These are phyloP conservation scores for Aciculosporium take DNA, from an alignment of 2,329 filamentous ascomycete genomes.

Conservation along the genomic window DNA sequence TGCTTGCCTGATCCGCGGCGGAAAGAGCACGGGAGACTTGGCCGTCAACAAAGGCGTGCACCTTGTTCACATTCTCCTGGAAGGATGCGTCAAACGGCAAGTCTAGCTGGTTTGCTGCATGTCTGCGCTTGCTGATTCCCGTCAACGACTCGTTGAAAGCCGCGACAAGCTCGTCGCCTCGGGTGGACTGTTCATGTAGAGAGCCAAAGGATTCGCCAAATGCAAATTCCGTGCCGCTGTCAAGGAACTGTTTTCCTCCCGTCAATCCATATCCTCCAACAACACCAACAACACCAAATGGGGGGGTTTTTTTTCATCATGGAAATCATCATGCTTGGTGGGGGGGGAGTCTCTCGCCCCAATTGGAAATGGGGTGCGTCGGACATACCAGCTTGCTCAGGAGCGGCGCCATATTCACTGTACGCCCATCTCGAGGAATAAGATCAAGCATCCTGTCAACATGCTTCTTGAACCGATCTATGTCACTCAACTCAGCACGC, in stretches of 20 bases:
- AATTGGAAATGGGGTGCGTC: neutral
- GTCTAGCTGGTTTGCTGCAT: neutral
- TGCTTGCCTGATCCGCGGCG: neutral
- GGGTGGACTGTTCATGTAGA: neutral
- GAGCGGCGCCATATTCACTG: slow-evolving; percentile 3
- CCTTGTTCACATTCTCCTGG: slow-evolving; percentile 1
- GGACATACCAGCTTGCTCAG: slow-evolving; percentile 4
- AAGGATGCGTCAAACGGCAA: neutral
- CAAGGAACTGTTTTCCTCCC: neutral
- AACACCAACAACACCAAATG: no score
- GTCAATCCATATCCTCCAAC: neutral
- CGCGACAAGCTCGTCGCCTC: slow-evolving; percentile 3
- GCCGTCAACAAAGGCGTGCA: slow-evolving; percentile 5
- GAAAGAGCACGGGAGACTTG: slow-evolving; percentile 4
- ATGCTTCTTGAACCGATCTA: slow-evolving; percentile 5
- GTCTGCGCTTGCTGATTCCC: slow-evolving; percentile 2
- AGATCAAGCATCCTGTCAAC: slow-evolving; percentile 4
- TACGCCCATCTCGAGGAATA: slow-evolving; percentile 3
- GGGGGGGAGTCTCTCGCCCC: neutral
- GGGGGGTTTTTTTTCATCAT: no score
- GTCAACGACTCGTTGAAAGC: slow-evolving; percentile 2
- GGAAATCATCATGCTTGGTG: neutral
- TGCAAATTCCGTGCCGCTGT: slow-evolving; percentile 5
- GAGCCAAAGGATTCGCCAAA: slow-evolving; percentile 4
- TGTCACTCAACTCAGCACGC: slow-evolving; percentile 4